Evolutionary conservation across 768 basidiomycete genomes (phyloP), one percentile per base, ranked within the genome.

Genomic region (Lactarius pseudohatsudake): DNA sequence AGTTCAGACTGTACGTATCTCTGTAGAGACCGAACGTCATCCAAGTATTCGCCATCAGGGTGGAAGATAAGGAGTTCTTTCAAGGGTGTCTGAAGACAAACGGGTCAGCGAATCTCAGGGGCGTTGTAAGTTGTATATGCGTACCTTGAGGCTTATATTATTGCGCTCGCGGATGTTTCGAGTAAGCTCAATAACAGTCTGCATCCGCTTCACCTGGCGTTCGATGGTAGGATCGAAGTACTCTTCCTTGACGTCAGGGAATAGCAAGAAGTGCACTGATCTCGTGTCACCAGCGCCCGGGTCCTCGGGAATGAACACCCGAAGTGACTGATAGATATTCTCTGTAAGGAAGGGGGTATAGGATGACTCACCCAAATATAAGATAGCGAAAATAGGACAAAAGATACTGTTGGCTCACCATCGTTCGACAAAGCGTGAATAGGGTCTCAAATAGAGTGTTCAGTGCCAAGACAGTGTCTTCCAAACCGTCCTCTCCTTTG

Each of bases 261-360:
- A 98, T 61, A 86, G 84, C 67, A 98, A 76, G 84, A 98, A 99
- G 79, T 99, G 97, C 69, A 99, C 80, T 3, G 97, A 98, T 65
- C 97, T 90, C 7, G 89, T 84, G 72, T 98, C 97, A 2, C 84
- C 85, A 20, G 83, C 83, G 32, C 80, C 75, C 22, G 86, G 83
- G 70, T 92, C 85, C 66, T 87, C 86, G 0, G 94, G 93, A 69
- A 96, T 91, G 80, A 86, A 96, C n/a, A 80, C 80, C 56, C 88
- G 86, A 47, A 98, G 82, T 40, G 92, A 86, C 75, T 98, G 97
- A 77, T 98, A 98, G 67, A 98, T 81, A 77, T 89, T 97, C 78
- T 99, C 97, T 8, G 95, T 96, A 75, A 98, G 81, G 86, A 98
- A 98, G 0, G 97, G 97, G 10, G 96, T 98, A 78, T 97, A 99